Evolutionary conservation across 768 basidiomycete species (phyloP), one percentile per base, ranked within the genome.

Genomic region (Hericium erinaceus): DNA sequence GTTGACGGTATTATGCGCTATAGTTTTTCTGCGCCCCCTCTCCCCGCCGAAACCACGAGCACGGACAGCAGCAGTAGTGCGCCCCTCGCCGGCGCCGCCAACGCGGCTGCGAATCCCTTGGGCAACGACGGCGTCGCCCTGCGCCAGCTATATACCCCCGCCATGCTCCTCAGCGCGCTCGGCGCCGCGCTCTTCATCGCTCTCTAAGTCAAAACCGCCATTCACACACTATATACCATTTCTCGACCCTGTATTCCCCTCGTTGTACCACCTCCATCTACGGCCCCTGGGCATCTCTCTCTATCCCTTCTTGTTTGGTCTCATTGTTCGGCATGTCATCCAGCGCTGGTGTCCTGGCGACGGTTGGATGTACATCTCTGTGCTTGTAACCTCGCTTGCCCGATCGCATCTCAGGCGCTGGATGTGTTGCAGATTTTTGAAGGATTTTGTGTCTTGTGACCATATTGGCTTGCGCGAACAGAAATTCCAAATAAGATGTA

Each of bases 141-240:
- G 5, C 57, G 26, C 53, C 55, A 24, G 26, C 2, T 55, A 6
- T 28, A 48, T 15, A 24, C 51, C 7, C 37, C 18, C 10, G 52
- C 48, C 20, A 26, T 51, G 46, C 33, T 58, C 44, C 33, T 61
- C 18, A 41, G 60, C 26, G 40, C 44, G 22, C 55, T 60, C 37
- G 52, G 2, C 24, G 37, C 3, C 46, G 60, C 24, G 44, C 16
- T 37, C 13, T 33, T 38, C 18, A 33, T 63, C 3, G 52, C 57
- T 11, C 44, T 62, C 22, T 55, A 60, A 52, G 8, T 7, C 49
- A 2, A 39, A 15, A 16, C 38, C 24, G 11, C 15, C n/a, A 28
- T 15, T 2, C 37, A 39, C 24, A 16, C 33, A 16, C 12, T 22
- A 39, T 48, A 24, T 33, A 40, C 58, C 22, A 10, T 12, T 49